Evolutionary conservation across 2,329 filamentous ascomycete species (phyloP), one percentile per base, ranked within the genome.

Genomic region (Microcyclospora pomicola): DNA sequence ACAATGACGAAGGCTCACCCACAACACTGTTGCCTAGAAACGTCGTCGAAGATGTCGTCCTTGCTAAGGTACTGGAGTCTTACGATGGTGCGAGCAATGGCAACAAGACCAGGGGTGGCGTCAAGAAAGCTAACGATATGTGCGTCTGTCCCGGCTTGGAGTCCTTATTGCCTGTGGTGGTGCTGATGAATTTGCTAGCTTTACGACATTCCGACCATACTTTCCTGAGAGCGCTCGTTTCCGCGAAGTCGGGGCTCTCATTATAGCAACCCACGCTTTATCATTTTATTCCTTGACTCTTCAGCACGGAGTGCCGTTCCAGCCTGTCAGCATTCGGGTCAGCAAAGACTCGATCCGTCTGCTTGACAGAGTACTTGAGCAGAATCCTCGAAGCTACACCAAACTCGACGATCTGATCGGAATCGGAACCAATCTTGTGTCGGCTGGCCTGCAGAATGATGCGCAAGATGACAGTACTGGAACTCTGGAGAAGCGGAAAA

Each of bases 31-130:
- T 83, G 2, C 51, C 68, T 2, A 50, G 55, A 2, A 58, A 68
- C 2, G 55, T 67, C 6, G 59, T 84, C 1, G 72, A 75, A 50
- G 68, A 74, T 4, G 73, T 75, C 1, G 64, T 85, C 7, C 62
- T 82, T 31, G 66, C 66, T 1, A 68, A 75, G 34, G 78, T 79
- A 1, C 71, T 86, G 63, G 68, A 72, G 38, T 72, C 79, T 3
- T 91, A 86, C 52, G 83, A 91, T 51, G 83, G 83, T 52, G 82
- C 83, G 2, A 82, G 80, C 15, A 91, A 91, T 50, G 80, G 81
- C 1, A 86, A 88, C 49, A 74, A 75, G 39, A 82, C 73, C 2
- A 70, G 82, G 46, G 83, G 83, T 12, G 80, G 80, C 0, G 68
- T 91, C 50, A 84, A 83, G 59, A 83, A 77, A 56, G 84, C 81